Evolutionary conservation across 306 rosid species (phyloP), one percentile per base, ranked within the genome.

Genomic region (Chamaecrista fasciculata): DNA sequence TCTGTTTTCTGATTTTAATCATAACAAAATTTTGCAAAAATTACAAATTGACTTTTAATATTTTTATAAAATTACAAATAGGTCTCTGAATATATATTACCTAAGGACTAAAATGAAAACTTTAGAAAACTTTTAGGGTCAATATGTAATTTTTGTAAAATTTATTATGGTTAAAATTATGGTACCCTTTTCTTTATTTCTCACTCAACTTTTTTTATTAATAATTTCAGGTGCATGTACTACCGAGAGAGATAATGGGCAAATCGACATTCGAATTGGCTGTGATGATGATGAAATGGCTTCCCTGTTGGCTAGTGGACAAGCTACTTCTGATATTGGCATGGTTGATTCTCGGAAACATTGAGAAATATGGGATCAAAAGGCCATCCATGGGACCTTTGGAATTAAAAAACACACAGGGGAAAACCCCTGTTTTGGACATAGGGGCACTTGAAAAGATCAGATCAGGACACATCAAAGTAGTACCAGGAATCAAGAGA

Each of bases 391-490:
- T 25, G 16, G 97, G 98, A 6, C 98, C 97, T 28, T 19, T 93
- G 67, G 72, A 82, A 81, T 74, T 88, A 52, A 93, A 93, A 78
- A 90, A 86, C 94, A 86, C 81, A 10, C 23, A 20, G 42, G 97
- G 97, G 23, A 93, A 93, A 62, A 93, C 98, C 53, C 98, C 97
- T 20, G 97, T 93, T 69, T 66, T 93, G 73, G 93, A 93, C 71
- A 82, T 90, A 51, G 98, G 97, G 3, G 61, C 98, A 8, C 62
- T 93, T 53, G 87, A 52, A 12, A 93, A 71, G 79, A 93, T 93
- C 73, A 90, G 80, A 89, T 86, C 97, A 31, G 97, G 98, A 19
- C 82, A 82, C 7, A 88, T 93, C 2, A 74, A 79, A 7, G 92
- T 93, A 0, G 97, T 93, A 6, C 85, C 96, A 0, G 97, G 69